A percentile compares a stretch with the other conserved stretches of the same genome.
Conservation (phyloP, 495 filamentous ascomycete genomes). For the Lichenothelia convexa region DNA sequence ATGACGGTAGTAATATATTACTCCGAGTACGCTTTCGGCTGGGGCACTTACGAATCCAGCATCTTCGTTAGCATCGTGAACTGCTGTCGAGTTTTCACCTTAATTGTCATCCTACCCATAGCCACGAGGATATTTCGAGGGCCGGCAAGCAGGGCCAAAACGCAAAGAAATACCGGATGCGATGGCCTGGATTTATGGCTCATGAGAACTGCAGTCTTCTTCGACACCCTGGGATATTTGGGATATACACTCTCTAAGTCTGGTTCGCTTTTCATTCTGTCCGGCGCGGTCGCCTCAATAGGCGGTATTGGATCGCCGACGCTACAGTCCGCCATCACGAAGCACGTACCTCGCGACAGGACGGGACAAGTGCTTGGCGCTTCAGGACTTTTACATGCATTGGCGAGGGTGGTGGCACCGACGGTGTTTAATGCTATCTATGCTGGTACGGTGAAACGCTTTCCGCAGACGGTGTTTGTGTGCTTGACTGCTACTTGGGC, state of each 20-base stretch:
- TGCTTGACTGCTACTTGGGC: constrained; percentile 48
- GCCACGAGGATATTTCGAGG: constrained; percentile 51
- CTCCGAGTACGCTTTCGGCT: constrained; percentile 56
- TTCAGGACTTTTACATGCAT: constrained; percentile 64
- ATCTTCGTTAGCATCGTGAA: constrained; percentile 64
- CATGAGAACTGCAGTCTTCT: constrained; percentile 56
- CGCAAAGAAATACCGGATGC: constrained; percentile 41
- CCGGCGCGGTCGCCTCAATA: constrained; percentile 51
- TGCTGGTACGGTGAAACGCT: constrained; percentile 55
- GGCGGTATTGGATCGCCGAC: constrained; percentile 76
- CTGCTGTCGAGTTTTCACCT: constrained; percentile 48
- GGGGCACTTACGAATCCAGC: constrained; percentile 60
- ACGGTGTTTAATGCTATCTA: constrained; percentile 74
- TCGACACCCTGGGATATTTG: constrained; percentile 58
- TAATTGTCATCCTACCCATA: constrained; percentile 56
- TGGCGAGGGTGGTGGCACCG: constrained; percentile 62
- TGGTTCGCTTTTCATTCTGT: constrained; percentile 38
- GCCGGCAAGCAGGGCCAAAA: constrained; percentile 21
- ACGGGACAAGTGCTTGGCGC: constrained; percentile 78
- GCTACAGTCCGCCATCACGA: constrained; percentile 65
- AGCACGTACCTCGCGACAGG: constrained; percentile 67
- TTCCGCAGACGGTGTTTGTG: constrained; percentile 68
- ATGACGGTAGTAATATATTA: constrained; percentile 66
- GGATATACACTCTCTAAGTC: constrained; percentile 49
- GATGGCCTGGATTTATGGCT: constrained; percentile 59